Base-by-base conservation (phyloP, 139 green algal species). In the Chlamydomonas applanata region DNA sequence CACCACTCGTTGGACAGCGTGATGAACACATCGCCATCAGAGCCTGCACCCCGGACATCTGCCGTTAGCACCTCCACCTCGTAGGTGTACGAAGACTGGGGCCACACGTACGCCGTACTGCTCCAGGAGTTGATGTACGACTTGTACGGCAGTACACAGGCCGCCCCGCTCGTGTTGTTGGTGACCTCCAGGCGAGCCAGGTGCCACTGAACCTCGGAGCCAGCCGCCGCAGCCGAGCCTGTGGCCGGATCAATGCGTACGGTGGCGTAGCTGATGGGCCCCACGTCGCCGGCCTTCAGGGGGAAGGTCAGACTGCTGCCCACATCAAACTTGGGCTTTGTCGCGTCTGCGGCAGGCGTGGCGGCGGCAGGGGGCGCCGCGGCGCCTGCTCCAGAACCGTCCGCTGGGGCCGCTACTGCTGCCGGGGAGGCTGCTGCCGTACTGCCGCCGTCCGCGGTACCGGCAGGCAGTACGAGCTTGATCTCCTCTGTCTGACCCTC, bases 11-110 rank as follows among this genome's bases (percentile, higher is more conserved):
- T 75, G 52, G 33, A 49, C 16, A 76, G 24, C 56, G 25, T 69
- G 22, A 76, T 40, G 57, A n/a, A 76, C 2, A 76, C 56, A 11
- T 76, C 71, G 1, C 71, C 71, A 35, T 76, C 33, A 22, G 68
- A 70, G 68, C 68, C 68, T 40, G 69, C 69, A 2, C 52, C 69
- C 14, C 17, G 5, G 22, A 34, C n/a, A 7, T 75, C 69, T 14
- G 35, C 25, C 4, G 69, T 75, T 3, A 49, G 17, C 9, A 75
- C 69, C 27, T 44, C 14, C 29, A 75, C 16, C 22, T 35, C 64
- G n/a, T 66, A 66, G 20, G 3, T 36, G 59, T 66, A 66, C 4
- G n/a, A 40, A 4, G 4, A 19, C 20, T n/a, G 59, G 4, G 29
- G 11, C n/a, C 36, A 66, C 4, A 66, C 20, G n/a, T 19, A 35